These are phyloP conservation scores for Daldinia concentrica DNA, from an alignment of 495 filamentous ascomycete species.

Conservation along the genomic window DNA sequence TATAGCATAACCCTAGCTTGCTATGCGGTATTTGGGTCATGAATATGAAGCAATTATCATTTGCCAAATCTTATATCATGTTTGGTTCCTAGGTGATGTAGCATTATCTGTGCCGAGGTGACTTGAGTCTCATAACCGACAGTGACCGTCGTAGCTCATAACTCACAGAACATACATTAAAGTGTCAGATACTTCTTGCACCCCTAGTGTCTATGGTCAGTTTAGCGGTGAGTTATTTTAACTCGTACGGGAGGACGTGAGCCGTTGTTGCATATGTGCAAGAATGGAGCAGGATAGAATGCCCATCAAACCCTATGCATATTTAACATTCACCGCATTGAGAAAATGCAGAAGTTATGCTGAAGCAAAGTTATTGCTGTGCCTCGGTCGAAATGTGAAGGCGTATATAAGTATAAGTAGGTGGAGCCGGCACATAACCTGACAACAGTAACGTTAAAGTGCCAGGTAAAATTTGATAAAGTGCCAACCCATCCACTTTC, in stretches of 20 bases:
- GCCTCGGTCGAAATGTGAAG: neutral
- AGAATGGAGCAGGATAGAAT: neutral
- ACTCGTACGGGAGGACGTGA: neutral
- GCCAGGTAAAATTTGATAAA: too few relatives aligned
- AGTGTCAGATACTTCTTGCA: neutral
- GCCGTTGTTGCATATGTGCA: neutral
- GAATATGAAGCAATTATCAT: slow-evolving; percentile 1
- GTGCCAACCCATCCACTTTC: too few relatives aligned
- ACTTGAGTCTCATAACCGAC: neutral
- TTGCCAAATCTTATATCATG: neutral
- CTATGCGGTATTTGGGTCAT: neutral
- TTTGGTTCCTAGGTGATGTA: neutral
- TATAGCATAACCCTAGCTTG: neutral
- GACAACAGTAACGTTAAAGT: too few relatives aligned
- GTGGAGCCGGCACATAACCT: neutral
- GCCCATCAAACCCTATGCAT: neutral
- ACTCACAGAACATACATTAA: neutral
- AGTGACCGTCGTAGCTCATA: neutral
- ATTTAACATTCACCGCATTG: neutral
- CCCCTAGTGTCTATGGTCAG: neutral
- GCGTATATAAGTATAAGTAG: neutral
- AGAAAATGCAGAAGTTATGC: neutral
- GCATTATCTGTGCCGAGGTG: neutral
- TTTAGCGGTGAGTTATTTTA: slow-evolving; percentile 3
- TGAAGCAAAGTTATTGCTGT: neutral